Evolutionary conservation across 495 filamentous ascomycete genomes (phyloP).

Genomic region (Aspergillus taichungensis): DNA sequence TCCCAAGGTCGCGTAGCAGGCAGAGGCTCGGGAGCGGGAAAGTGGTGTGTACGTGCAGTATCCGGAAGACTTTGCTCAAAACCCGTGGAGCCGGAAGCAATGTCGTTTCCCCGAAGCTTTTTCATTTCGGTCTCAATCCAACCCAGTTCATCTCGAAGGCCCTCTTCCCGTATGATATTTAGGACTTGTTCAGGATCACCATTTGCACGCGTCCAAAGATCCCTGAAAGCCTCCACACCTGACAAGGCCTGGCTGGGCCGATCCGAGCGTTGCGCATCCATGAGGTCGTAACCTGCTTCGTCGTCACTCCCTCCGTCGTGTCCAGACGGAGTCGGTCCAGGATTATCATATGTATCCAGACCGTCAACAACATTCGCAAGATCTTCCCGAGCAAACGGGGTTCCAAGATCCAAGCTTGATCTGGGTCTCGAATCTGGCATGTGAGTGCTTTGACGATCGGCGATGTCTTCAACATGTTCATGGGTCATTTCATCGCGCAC

Average conservation of each 20-base stretch:
- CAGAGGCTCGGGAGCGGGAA: neutral
- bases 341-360: slow-evolving; percentile 1
- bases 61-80: neutral
- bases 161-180: slow-evolving; percentile 53
- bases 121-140: slow-evolving; percentile 36
- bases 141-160: slow-evolving; percentile 45
- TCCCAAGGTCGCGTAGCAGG: neutral
- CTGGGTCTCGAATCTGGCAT: too few species aligned
- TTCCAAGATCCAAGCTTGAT: neutral
- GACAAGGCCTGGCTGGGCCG: slow-evolving; percentile 14
- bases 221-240: slow-evolving; percentile 38
- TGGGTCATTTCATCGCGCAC: too few species aligned
- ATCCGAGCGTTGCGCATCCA: slow-evolving; percentile 25
- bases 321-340: neutral
- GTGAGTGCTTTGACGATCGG: too few species aligned
- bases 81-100: neutral
- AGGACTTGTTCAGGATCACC: slow-evolving; percentile 53
- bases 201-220: slow-evolving; percentile 43
- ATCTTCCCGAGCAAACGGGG: slow-evolving; percentile 1
- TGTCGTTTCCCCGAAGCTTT: slow-evolving; percentile 12
- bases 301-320: slow-evolving; percentile 7
- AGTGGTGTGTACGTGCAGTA: too few species aligned
- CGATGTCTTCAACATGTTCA: too few species aligned
- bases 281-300: slow-evolving; percentile 28
- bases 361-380: slow-evolving; percentile 4